phyloP scores from a whole-genome alignment of 108 stramenopile genomes.

The Fragilaria radians region DNA sequence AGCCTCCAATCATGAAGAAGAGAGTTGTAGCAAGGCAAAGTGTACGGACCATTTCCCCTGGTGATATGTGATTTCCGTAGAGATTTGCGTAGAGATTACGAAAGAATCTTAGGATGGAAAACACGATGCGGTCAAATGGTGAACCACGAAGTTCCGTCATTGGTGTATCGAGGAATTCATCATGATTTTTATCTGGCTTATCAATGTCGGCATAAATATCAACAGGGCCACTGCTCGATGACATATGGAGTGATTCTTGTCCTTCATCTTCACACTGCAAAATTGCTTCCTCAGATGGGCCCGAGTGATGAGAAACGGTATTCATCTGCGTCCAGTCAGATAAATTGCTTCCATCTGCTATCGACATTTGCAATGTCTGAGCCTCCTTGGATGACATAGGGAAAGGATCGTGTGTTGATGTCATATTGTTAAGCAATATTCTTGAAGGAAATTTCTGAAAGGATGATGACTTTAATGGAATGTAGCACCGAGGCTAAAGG shows the following conservation, averaged over 20 bases:
- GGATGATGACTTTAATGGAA: no score
- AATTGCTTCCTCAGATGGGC: neutral
- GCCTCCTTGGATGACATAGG: constrained; percentile 79
- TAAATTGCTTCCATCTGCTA: constrained; percentile 6
- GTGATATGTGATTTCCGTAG: constrained; percentile 85
- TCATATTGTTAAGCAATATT: constrained; percentile 25
- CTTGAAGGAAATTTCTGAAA: no score
- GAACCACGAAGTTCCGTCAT: constrained; percentile 45
- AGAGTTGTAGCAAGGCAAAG: constrained; percentile 87
- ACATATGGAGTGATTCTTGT: constrained; percentile 12
- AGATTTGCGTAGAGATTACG: constrained; percentile 54
- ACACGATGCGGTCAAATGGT: constrained; percentile 27
- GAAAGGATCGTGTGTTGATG: constrained; percentile 57
- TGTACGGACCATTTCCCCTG: constrained; percentile 82
- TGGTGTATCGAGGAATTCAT: constrained; percentile 64
- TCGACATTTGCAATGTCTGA: constrained; percentile 34
- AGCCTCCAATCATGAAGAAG: constrained; percentile 97
- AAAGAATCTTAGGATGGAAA: constrained; percentile 25
- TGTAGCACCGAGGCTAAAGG: no score
- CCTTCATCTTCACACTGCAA: constrained; percentile 9
- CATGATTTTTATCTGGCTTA: constrained; percentile 13
- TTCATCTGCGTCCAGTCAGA: constrained; percentile 5
- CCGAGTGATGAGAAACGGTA: neutral
- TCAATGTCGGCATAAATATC: constrained; percentile 17
- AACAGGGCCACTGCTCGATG: constrained; percentile 30